Percentiles rank a stretch among this genome's conserved stretches.
These are phyloP conservation scores for Penicillium sp. DNA, from an alignment of 2,329 filamentous ascomycete species.

Conservation along the genomic window DNA sequence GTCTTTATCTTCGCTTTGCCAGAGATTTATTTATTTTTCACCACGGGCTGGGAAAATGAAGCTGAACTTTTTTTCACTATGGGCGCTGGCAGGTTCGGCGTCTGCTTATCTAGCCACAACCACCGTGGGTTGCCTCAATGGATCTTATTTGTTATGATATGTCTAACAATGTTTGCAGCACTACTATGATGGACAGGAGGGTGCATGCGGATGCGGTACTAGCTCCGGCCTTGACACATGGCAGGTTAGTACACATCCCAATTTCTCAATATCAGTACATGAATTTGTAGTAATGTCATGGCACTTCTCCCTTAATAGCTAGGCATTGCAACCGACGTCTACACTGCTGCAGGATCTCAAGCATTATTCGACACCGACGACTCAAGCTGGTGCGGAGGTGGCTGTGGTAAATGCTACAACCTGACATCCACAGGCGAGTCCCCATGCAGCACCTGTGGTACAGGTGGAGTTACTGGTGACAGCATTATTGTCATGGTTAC, in stretches of 20 bases:
- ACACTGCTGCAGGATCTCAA: slow-evolving; percentile 23
- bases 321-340: slow-evolving; percentile 11
- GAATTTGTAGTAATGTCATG: not conserved
- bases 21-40: not conserved
- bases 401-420: slow-evolving; percentile 25
- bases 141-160: not conserved
- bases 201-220: slow-evolving; percentile 30
- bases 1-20: not conserved
- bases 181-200: slow-evolving; percentile 30
- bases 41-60: slow-evolving; percentile 10
- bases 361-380: slow-evolving; percentile 21
- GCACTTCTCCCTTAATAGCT: not conserved
- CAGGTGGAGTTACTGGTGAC: slow-evolving; percentile 19
- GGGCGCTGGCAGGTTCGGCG: slow-evolving; percentile 10
- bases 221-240: slow-evolving; percentile 24
- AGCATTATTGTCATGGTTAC: slow-evolving; percentile 29
- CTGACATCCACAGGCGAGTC: slow-evolving; percentile 21
- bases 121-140: slow-evolving; percentile 2
- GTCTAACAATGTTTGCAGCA: slow-evolving; percentile 18
- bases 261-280: not conserved
- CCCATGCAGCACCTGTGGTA: slow-evolving; percentile 19
- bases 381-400: slow-evolving; percentile 22
- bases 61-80: slow-evolving; percentile 9
- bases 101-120: slow-evolving; percentile 13
- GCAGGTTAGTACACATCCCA: slow-evolving; percentile 20